A percentile compares a stretch with the other conserved stretches of the same genome.
These are phyloP conservation scores for Phytophthora fragariae DNA, from an alignment of 352 stramenopile species.

Conservation along the genomic window DNA sequence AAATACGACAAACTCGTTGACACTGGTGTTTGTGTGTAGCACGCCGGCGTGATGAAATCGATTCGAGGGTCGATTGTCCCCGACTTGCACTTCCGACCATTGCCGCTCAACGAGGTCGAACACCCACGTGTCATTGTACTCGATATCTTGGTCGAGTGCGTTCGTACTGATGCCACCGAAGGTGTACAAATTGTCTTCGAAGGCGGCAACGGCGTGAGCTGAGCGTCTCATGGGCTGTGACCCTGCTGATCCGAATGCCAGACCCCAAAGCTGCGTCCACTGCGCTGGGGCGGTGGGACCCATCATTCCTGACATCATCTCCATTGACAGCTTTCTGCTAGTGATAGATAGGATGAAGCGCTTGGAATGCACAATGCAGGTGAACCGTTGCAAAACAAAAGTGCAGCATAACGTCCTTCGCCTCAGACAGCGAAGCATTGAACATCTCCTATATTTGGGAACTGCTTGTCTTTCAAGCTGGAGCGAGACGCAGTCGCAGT, in stretches of 20 bases:
- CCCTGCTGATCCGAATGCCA: slow-evolving; percentile 21
- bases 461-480: background rate
- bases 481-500: too few species aligned
- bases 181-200: slow-evolving; percentile 65
- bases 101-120: slow-evolving; percentile 50
- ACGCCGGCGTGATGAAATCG: slow-evolving; percentile 55
- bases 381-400: slow-evolving; percentile 29
- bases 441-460: slow-evolving; percentile 22
- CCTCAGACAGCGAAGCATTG: slow-evolving; percentile 18
- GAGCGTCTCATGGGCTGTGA: slow-evolving; percentile 57
- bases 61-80: slow-evolving; percentile 35
- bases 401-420: slow-evolving; percentile 19
- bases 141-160: slow-evolving; percentile 49
- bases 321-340: slow-evolving; percentile 3
- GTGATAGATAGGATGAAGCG: slow-evolving; percentile 6
- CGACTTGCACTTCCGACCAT: slow-evolving; percentile 44
- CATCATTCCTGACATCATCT: slow-evolving; percentile 27
- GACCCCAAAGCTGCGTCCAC: slow-evolving; percentile 62
- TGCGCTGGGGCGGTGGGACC: slow-evolving; percentile 33
- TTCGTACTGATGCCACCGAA: slow-evolving; percentile 64
- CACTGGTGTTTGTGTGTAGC: slow-evolving; percentile 49
- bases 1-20: slow-evolving; percentile 61
- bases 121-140: slow-evolving; percentile 81
- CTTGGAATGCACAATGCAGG: slow-evolving; percentile 26
- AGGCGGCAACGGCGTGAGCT: slow-evolving; percentile 57